Evolutionary conservation across 495 filamentous ascomycete genomes (phyloP).

Genomic region (Tuber aestivum): DNA sequence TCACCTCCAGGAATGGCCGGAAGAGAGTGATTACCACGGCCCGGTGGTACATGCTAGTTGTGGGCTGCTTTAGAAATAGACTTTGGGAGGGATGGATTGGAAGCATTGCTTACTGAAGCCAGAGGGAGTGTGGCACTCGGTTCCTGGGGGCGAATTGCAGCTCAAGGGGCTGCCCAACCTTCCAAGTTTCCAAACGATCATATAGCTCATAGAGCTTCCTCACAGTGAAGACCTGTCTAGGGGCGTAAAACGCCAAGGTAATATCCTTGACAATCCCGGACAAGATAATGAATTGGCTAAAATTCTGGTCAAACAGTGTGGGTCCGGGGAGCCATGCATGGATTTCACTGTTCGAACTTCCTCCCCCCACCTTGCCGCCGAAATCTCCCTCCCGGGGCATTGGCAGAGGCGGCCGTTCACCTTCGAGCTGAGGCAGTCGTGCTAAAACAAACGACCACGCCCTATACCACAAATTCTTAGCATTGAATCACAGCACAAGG

Average conservation of each 20-base stretch:
- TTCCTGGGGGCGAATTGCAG: conserved; percentile 17
- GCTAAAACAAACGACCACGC: conserved; percentile 60
- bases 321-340: not conserved
- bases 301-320: conserved; percentile 1
- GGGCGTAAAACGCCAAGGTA: conserved; percentile 27
- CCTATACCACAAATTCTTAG: conserved; percentile 43
- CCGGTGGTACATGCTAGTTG: conserved; percentile 58
- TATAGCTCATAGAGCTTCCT: conserved; percentile 27
- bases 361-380: not conserved
- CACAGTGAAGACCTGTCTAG: conserved; percentile 23
- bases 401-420: conserved; percentile 16
- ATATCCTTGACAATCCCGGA: conserved; percentile 29
- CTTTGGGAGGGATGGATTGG: conserved; percentile 12
- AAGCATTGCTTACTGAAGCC: conserved; percentile 19
- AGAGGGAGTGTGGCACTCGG: conserved; percentile 9
- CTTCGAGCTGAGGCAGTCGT: conserved; percentile 56
- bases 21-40: conserved; percentile 59
- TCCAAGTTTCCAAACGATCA: conserved; percentile 19
- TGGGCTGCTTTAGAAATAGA: conserved; percentile 18
- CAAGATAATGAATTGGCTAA: conserved; percentile 30
- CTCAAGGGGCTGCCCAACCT: conserved; percentile 19
- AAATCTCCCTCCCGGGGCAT: not conserved
- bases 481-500: not conserved
- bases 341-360: not conserved
- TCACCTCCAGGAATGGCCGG: conserved; percentile 59